Percentiles rank a stretch among this genome's conserved stretches.
Evolutionary conservation across 2,329 filamentous ascomycete genomes (phyloP).

Genomic region (Byssothecium circinans): DNA sequence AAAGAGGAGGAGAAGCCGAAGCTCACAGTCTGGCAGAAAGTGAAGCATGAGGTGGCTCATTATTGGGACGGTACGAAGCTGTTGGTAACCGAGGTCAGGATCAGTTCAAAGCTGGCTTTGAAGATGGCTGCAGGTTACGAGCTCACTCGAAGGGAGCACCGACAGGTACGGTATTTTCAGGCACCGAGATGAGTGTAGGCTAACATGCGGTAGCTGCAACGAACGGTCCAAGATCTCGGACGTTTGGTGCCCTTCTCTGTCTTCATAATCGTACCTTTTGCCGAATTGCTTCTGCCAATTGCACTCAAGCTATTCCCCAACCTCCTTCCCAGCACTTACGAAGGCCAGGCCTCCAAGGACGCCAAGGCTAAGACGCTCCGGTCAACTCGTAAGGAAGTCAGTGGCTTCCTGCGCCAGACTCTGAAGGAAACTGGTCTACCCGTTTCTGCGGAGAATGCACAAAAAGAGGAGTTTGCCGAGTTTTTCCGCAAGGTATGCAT

Average conservation of each 20-base stretch:
- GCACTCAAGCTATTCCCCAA: constrained; percentile 96
- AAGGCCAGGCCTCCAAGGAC: constrained; percentile 87
- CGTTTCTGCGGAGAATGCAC: constrained; percentile 77
- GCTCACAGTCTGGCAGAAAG: constrained; percentile 83
- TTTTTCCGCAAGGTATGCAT: constrained; percentile 87
- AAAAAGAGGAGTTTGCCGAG: constrained; percentile 89
- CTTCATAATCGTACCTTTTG: constrained; percentile 95
- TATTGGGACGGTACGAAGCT: constrained; percentile 99
- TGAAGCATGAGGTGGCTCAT: constrained; percentile 90
- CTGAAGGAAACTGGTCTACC: constrained; percentile 92
- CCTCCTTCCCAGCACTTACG: constrained; percentile 94
- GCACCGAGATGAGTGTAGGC: background rate
- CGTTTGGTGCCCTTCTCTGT: constrained; percentile 94
- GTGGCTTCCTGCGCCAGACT: constrained; percentile 83
- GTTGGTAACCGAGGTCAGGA: constrained; percentile 86
- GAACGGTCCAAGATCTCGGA: constrained; percentile 90
- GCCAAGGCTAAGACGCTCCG: constrained; percentile 80
- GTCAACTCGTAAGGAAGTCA: constrained; percentile 89
- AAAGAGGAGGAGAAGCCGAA: constrained; percentile 74
- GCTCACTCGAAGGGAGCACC: constrained; percentile 87
- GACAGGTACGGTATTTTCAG: constrained; percentile 59
- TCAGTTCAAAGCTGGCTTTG: constrained; percentile 85
- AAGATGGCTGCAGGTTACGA: constrained; percentile 99
- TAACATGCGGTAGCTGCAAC: constrained; percentile 61
- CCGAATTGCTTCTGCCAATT: constrained; percentile 86